Evolutionary conservation across 129 eudicot genomes (phyloP), one percentile per base, ranked within the genome.

Genomic region (Chrysanthemum lavandulifolium): DNA sequence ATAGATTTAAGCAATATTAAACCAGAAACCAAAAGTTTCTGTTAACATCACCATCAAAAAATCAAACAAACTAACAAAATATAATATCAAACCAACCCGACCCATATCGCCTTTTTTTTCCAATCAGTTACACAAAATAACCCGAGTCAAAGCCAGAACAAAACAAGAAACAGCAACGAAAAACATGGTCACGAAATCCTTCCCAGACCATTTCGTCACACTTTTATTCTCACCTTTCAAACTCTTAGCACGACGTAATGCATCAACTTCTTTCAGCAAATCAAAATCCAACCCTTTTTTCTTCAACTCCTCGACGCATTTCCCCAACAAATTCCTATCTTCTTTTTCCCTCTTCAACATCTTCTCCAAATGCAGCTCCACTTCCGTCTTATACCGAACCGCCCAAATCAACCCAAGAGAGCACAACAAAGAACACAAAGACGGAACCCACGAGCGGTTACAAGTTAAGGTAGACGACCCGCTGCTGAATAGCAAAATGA

Each of bases 221-320:
- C 68, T 81, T 43, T 83, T 92, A 2, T 68, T 66, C 43, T 89
- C 98, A 13, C 87, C 83, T 66, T 92, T 66, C 84, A 93, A 86
- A 61, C 96, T 93, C 74, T 93, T 93, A 0, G 98, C 98, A 63
- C 95, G 80, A 19, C 98, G 68, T 0, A 93, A 77, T 1, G 98
- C 98, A 61, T 93, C 98, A 1, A 89, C 96, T 69, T 92, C 98
- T 78, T 87, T 92, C 85, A 92, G 67, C 89, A 93, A 69, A 87
- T 93, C 98, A 69, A 93, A 93, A 16, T 89, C 98, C 40, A 86
- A 73, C 0, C 98, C 98, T 40, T 93, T 93, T 52, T 79, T 89
- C 90, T 84, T 93, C 86, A 93, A 61, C 23, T 93, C 98, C 77
- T 93, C 96, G 5, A 87, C 92, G 68, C 98, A 94, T 47, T 90